Base-by-base conservation (phyloP, 2,329 filamentous ascomycete species). In the Aspergillus pseudoterreus region DNA sequence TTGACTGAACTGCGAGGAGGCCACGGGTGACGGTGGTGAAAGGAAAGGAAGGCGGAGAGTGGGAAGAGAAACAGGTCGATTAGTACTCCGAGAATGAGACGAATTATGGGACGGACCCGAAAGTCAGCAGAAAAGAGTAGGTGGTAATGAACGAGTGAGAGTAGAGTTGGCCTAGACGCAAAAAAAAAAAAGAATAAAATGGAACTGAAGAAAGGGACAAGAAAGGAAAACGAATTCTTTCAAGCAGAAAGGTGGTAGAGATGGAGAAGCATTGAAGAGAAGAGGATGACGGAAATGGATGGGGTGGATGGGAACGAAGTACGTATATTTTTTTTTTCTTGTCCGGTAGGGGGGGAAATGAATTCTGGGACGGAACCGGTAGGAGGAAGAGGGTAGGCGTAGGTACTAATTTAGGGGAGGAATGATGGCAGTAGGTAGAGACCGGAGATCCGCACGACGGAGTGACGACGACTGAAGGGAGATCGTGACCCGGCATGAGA, bases 1-100 rank as follows among this genome's bases (percentile, higher is more conserved):
- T 60, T 65, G 66, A 57, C 66, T 64, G 61, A 76, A 76, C 60
- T 71, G 64, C 58, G 69, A 68, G 64, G 72, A 73, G 64, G 72
- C 72, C 71, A 74, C 64, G 70, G 59, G 65, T 66, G 63, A 58
- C 27, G 57, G 47, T 49, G 48, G 39, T 42, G 11, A 17, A 56
- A 64, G 14, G 51, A 53, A 43, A 52, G 55, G 47, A 50, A 51
- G 45, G 32, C 50, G 47, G 36, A 58, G 55, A 52, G 55, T 42
- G 53, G 53, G 46, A 46, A 49, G 55, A 60, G 54, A 57, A 33
- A 38, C 2, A 50, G 39, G 22, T 45, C 36, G 35, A 36, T 32
- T 47, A 42, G 45, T 45, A 22, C 5, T 22, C 19, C 19, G 19
- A 39, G 41, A 51, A 59, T 19, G 43, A 51, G 55, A 52, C 19